A percentile compares a stretch with the other conserved stretches of the same genome.
phyloP scores from a whole-genome alignment of 805 yeast genomes.

The Millerago galiae region DNA sequence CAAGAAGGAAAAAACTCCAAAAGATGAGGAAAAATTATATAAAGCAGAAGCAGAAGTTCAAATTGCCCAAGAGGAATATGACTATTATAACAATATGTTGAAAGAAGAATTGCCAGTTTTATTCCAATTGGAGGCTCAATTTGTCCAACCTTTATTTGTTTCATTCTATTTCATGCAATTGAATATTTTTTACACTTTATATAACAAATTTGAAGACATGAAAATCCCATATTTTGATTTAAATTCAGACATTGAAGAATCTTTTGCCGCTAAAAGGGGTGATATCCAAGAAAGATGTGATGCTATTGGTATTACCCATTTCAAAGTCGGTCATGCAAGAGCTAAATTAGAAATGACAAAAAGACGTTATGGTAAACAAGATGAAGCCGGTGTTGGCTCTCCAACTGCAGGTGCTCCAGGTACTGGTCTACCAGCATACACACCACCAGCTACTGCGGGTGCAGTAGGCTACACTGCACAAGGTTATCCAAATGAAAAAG shows the following conservation, averaged over 20 bases:
- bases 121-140: constrained; percentile 84
- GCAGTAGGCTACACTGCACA: constrained; percentile 15
- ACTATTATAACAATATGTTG: constrained; percentile 91
- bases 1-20: constrained; percentile 76
- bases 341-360: constrained; percentile 76
- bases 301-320: constrained; percentile 83
- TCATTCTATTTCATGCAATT: constrained; percentile 96
- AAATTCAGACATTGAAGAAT: constrained; percentile 74
- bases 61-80: constrained; percentile 91
- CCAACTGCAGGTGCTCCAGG: constrained; percentile 21
- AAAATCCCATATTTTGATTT: constrained; percentile 95
- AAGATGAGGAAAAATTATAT: constrained; percentile 89
- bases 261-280: constrained; percentile 78
- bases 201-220: constrained; percentile 89
- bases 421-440: constrained; percentile 30
- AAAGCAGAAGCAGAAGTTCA: constrained; percentile 84
- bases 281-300: constrained; percentile 87
- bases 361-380: constrained; percentile 59
- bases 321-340: constrained; percentile 84
- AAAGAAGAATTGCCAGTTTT: constrained; percentile 84
- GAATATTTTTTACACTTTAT: constrained; percentile 90
- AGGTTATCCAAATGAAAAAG: constrained; percentile 30
- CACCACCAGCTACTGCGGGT: constrained; percentile 27
- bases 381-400: constrained; percentile 29
- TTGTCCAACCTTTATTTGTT: constrained; percentile 89